A percentile compares a stretch with the other conserved stretches of the same genome.
Evolutionary conservation across 2,329 filamentous ascomycete species (phyloP).

Genomic region (Tolypocladium endophyticum): DNA sequence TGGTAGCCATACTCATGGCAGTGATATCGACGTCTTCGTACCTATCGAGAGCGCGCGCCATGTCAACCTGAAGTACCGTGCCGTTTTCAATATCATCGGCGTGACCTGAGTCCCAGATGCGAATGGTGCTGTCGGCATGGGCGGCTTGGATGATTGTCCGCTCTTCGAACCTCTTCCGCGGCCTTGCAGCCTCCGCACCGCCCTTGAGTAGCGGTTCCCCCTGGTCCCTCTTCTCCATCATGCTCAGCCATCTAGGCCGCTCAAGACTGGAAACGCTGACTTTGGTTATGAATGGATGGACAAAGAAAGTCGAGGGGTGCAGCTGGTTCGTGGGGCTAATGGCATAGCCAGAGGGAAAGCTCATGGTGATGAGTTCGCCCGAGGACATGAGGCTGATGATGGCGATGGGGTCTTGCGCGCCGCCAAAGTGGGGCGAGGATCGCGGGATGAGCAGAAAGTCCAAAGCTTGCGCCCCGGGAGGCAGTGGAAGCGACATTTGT

Average conservation of each 20-base stretch:
- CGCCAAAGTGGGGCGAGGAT: constrained; percentile 71
- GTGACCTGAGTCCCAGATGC: constrained; percentile 87
- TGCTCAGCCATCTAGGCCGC: constrained; percentile 74
- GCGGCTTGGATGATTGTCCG: constrained; percentile 78
- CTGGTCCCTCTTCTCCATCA: constrained; percentile 73
- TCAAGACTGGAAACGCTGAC: constrained; percentile 64
- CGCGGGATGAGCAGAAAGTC: constrained; percentile 81
- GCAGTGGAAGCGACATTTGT: constrained; percentile 61
- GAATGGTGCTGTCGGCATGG: constrained; percentile 84
- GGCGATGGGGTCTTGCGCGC: constrained; percentile 84
- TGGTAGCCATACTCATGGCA: constrained; percentile 68
- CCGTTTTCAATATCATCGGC: constrained; percentile 89
- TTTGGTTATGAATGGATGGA: constrained; percentile 78
- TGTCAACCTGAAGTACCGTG: constrained; percentile 70
- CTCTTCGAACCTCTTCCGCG: constrained; percentile 67
- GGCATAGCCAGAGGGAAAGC: constrained; percentile 83
- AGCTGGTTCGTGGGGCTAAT: constrained; percentile 90
- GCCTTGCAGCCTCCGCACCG: constrained; percentile 60
- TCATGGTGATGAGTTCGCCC: constrained; percentile 81
- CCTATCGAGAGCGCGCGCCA: constrained; percentile 73
- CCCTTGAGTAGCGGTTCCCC: constrained; percentile 72
- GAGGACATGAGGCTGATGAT: constrained; percentile 70
- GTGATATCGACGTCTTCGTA: constrained; percentile 67
- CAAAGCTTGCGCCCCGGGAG: constrained; percentile 63
- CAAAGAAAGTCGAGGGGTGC: constrained; percentile 75